phyloP scores from a whole-genome alignment of 2,329 filamentous ascomycete genomes.

The Dothidotthia symphoricarpi region DNA sequence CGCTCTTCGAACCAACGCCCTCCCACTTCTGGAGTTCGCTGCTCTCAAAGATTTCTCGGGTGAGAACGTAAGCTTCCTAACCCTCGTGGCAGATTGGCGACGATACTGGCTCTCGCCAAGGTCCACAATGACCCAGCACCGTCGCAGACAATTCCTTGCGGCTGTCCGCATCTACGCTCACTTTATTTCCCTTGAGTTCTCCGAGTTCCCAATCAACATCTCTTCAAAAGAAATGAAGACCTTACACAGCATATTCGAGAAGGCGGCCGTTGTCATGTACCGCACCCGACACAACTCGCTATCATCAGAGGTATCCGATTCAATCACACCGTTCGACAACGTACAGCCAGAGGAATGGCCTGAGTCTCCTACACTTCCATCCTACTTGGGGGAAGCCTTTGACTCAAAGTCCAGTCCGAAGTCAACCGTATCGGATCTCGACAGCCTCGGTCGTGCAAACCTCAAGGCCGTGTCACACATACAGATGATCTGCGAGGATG shows the following conservation, averaged over 20 bases:
- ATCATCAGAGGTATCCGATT: slow-evolving; percentile 17
- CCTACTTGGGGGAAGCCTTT: slow-evolving; percentile 10
- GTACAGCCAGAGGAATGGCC: slow-evolving; percentile 8
- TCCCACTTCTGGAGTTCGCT: slow-evolving; percentile 34
- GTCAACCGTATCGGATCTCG: slow-evolving; percentile 19
- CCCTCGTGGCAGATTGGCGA: slow-evolving; percentile 35
- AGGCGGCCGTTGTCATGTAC: slow-evolving; percentile 20
- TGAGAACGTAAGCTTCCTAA: slow-evolving; percentile 39
- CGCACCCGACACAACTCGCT: slow-evolving; percentile 18
- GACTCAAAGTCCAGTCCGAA: slow-evolving; percentile 20
- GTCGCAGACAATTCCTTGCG: slow-evolving; percentile 27
- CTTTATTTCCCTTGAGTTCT: slow-evolving; percentile 35
- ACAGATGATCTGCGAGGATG: slow-evolving; percentile 16
- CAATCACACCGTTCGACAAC: slow-evolving; percentile 32
- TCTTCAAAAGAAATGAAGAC: slow-evolving; percentile 29
- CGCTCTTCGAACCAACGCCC: slow-evolving; percentile 29
- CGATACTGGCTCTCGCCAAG: slow-evolving; percentile 29
- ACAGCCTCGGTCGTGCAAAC: slow-evolving; percentile 30
- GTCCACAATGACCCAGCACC: slow-evolving; percentile 21
- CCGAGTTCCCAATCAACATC: slow-evolving; percentile 40
- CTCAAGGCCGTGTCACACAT: slow-evolving; percentile 26
- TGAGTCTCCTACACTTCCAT: slow-evolving; percentile 6
- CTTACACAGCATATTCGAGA: slow-evolving; percentile 28
- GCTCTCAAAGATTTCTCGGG: slow-evolving; percentile 38
- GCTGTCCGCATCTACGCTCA: slow-evolving; percentile 35